Percentiles rank a stretch among this genome's conserved stretches.
Evolutionary conservation across 2,329 filamentous ascomycete species (phyloP).

Genomic region (Aspergillus persii): DNA sequence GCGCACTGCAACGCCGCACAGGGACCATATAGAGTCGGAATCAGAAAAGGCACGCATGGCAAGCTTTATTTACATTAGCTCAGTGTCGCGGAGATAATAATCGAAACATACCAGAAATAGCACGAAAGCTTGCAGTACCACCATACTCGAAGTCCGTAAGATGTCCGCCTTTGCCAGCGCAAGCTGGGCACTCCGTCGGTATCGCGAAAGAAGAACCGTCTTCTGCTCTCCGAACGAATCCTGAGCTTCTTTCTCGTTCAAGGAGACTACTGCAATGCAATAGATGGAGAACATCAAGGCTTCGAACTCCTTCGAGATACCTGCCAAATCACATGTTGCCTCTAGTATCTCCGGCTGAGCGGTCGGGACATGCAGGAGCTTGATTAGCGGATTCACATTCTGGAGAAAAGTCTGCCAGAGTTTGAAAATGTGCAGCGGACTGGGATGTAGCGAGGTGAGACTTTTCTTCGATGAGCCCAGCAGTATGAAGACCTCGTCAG

Average conservation of each 20-base stretch:
- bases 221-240: constrained; percentile 31
- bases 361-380: constrained; percentile 65
- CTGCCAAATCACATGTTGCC: constrained; percentile 55
- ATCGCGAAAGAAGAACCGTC: constrained; percentile 34
- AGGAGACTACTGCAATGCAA: constrained; percentile 55
- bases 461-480: neutral
- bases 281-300: constrained; percentile 68
- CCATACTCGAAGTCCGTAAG: constrained; percentile 45
- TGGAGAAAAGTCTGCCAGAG: constrained; percentile 68
- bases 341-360: constrained; percentile 63
- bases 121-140: constrained; percentile 47
- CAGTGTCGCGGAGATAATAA: neutral
- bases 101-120: constrained; percentile 42
- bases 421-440: constrained; percentile 27
- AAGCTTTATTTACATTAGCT: constrained; percentile 7
- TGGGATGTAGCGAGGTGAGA: constrained; percentile 16
- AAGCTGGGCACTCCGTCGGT: constrained; percentile 44
- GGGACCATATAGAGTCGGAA: constrained; percentile 52
- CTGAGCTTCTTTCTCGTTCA: constrained; percentile 55
- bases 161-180: constrained; percentile 28
- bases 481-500: constrained; percentile 1
- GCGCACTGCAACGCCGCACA: constrained; percentile 47
- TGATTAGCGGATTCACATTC: constrained; percentile 67
- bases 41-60: constrained; percentile 42
- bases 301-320: constrained; percentile 58